Evolutionary conservation across 2,329 filamentous ascomycete genomes (phyloP).

Genomic region (Aschersonia sp.): DNA sequence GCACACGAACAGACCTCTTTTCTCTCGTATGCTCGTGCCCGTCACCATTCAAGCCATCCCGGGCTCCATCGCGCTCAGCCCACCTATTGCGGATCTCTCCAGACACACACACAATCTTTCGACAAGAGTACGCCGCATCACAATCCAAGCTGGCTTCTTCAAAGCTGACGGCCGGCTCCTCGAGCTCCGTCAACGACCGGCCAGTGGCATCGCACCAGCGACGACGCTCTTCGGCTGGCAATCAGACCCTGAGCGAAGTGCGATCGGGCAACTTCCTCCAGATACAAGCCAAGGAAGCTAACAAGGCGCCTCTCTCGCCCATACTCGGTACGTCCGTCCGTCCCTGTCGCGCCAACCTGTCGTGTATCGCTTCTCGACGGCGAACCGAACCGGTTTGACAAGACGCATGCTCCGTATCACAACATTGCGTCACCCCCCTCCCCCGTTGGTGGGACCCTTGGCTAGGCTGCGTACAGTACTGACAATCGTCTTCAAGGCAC

Average conservation of each 20-base stretch:
- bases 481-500: conserved; percentile 27
- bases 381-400: neutral
- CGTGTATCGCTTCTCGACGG: neutral
- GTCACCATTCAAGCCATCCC: too few species aligned
- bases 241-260: conserved; percentile 15
- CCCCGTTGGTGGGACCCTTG: conserved; percentile 7
- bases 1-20: too few species aligned
- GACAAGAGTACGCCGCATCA: neutral
- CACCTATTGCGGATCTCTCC: neutral
- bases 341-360: neutral
- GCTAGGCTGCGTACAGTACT: conserved; percentile 1
- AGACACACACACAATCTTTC: neutral
- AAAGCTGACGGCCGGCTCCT: conserved; percentile 34
- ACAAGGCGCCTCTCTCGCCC: conserved; percentile 28
- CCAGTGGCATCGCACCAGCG: conserved; percentile 32
- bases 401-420: conserved; percentile 3
- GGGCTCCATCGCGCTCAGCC: neutral
- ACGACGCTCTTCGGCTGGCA: conserved; percentile 30
- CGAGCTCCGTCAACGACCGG: conserved; percentile 36
- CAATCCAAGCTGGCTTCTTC: conserved; percentile 34
- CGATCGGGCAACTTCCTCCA: conserved; percentile 15
- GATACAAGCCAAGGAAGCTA: conserved; percentile 14
- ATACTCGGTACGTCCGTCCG: conserved; percentile 35
- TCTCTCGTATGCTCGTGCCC: too few species aligned
- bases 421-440: conserved; percentile 1